Conservation (phyloP, 1,284 basidiomycete species). For the Rhodotorula mucilaginosa region DNA sequence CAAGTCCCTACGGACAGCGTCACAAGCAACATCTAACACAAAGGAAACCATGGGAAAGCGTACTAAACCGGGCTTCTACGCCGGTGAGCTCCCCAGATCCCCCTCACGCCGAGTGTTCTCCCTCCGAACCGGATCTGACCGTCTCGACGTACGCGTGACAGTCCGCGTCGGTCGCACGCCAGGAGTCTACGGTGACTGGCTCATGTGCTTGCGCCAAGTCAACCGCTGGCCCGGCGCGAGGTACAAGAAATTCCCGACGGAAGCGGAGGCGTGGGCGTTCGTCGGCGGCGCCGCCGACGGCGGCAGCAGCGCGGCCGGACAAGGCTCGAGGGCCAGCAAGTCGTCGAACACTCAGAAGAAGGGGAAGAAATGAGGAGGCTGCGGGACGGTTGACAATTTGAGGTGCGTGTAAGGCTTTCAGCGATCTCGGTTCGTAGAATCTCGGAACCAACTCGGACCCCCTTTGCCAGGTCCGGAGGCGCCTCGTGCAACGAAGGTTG, state of each 20-base stretch:
- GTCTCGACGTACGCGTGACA: slow-evolving; percentile 22
- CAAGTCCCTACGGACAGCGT: background rate
- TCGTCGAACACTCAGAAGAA: background rate
- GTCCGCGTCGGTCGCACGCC: slow-evolving; percentile 43
- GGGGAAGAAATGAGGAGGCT: too few relatives aligned
- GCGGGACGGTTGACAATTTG: slow-evolving; percentile 20
- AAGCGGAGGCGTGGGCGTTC: slow-evolving; percentile 56
- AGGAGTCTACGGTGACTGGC: slow-evolving; percentile 46
- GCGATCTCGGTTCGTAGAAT: background rate
- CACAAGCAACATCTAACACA: background rate
- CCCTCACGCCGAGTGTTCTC: background rate
- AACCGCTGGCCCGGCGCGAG: slow-evolving; percentile 60
- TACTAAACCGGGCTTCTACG: slow-evolving; percentile 31
- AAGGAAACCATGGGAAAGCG: slow-evolving; percentile 16
- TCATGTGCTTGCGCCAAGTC: slow-evolving; percentile 60
- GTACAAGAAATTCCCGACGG: slow-evolving; percentile 63
- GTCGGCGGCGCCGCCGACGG: slow-evolving; percentile 18
- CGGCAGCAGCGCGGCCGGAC: background rate
- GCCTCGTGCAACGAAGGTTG: slow-evolving; percentile 19
- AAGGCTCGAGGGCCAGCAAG: background rate
- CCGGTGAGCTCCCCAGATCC: slow-evolving; percentile 15
- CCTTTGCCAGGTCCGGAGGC: background rate
- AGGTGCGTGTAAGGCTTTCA: background rate
- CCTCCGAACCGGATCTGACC: background rate
- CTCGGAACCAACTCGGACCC: too few relatives aligned